These are phyloP conservation scores for Teunomyces tritomae DNA, from an alignment of 805 yeast genomes.

Conservation along the genomic window DNA sequence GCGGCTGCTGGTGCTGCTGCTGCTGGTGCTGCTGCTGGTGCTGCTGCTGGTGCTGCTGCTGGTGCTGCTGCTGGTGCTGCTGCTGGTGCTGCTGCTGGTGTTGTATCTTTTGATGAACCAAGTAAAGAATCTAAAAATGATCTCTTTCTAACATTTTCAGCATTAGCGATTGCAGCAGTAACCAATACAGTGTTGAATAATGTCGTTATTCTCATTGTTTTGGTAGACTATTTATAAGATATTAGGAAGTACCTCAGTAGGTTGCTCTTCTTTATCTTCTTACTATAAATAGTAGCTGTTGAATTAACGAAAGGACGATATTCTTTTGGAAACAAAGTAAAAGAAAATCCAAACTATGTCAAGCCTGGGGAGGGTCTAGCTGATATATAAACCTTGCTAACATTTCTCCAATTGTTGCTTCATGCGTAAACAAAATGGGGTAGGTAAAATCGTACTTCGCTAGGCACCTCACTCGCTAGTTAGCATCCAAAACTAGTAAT, in stretches of 20 bases:
- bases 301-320: constrained; percentile 5
- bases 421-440: background rate
- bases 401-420: background rate
- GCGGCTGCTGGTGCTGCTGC: background rate
- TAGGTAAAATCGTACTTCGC: background rate
- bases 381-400: constrained; percentile 2
- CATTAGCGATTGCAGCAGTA: constrained; percentile 21
- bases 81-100: constrained; percentile 8
- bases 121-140: constrained; percentile 10
- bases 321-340: constrained; percentile 9
- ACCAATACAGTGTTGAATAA: constrained; percentile 23
- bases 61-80: constrained; percentile 9
- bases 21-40: constrained; percentile 7
- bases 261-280: constrained; percentile 7
- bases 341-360: background rate
- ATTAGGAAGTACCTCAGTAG: background rate
- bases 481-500: constrained; percentile 1
- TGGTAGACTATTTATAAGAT: constrained; percentile 3
- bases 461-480: background rate
- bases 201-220: constrained; percentile 22
- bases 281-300: background rate
- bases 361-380: background rate
- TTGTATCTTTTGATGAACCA: constrained; percentile 9
- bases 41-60: constrained; percentile 4
- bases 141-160: constrained; percentile 10